phyloP scores from a whole-genome alignment of 2,329 filamentous ascomycete species.

The Fusarium sp. region DNA sequence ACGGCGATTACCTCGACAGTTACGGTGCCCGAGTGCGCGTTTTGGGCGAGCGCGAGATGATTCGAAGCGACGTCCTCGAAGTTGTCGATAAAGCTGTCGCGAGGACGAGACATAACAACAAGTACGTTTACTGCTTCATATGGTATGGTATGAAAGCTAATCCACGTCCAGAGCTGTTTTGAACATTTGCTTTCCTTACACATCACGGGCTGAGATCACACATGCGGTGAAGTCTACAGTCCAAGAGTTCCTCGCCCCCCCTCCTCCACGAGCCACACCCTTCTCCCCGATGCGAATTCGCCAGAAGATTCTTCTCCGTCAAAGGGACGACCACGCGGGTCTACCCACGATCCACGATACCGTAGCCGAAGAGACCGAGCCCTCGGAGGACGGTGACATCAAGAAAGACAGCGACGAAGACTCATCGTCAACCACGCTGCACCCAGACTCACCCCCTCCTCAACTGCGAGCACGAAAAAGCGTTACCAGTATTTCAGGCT shows the following conservation, averaged over 20 bases:
- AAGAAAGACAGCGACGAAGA: conserved; percentile 63
- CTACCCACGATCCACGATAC: conserved; percentile 63
- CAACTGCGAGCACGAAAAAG: conserved; percentile 50
- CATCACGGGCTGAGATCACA: conserved; percentile 94
- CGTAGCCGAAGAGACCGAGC: conserved; percentile 54
- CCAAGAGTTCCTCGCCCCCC: conserved; percentile 82
- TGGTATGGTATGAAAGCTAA: conserved; percentile 17
- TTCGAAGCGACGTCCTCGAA: conserved; percentile 87
- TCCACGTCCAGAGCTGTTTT: conserved; percentile 63
- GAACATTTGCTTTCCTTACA: conserved; percentile 98
- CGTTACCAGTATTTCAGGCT: conserved; percentile 53
- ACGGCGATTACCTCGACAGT: conserved; percentile 90
- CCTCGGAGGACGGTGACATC: conserved; percentile 58
- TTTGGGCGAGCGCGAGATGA: conserved; percentile 83
- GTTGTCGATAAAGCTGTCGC: conserved; percentile 88
- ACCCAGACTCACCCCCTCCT: conserved; percentile 64
- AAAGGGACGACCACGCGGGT: conserved; percentile 61
- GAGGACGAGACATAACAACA: conserved; percentile 87
- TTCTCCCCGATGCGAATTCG: conserved; percentile 91
- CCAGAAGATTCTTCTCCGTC: conserved; percentile 82
- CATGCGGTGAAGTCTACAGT: conserved; percentile 89
- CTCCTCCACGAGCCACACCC: conserved; percentile 72
- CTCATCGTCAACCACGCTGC: conserved; percentile 71
- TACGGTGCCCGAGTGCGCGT: conserved; percentile 91
- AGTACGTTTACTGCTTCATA: conserved; percentile 59